Evolutionary conservation across 352 stramenopile genomes (phyloP), one percentile per base, ranked within the genome.

Genomic region (Stramenopiles sp.): DNA sequence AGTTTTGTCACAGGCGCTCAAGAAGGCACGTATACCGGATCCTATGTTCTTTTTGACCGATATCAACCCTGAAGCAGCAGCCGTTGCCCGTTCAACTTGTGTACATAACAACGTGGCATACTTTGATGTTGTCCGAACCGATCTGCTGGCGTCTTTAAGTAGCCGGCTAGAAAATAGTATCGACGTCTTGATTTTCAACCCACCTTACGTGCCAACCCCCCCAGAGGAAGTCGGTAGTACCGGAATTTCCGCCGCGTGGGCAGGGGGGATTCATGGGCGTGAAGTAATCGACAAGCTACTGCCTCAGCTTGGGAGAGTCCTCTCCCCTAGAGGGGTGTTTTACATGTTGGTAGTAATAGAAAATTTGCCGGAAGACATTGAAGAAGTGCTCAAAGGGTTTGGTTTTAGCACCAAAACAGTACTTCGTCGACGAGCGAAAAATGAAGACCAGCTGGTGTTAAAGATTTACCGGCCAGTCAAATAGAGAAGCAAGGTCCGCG

Each of bases 311-410:
- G 87, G 89, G 74, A 80, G 82, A 32, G 34, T 96, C 53, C 68
- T 96, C 3, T 92, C 87, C 0, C 79, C 84, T 0, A 76, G 35
- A 25, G 94, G 94, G 4, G 85, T 96, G 1, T 95, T 96, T 73
- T 98, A 98, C 81, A 88, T 98, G 83, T 89, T 98, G n/a, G 88
- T 92, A 1, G 92, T 98, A 0, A 85, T 92, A 49, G 94, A 98
- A 77, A 98, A 98, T 83, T 89, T 93, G 76, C 94, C 94, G 0
- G 86, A 91, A 53, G 84, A 98, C 77, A 94, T 98, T 37, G 84
- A 80, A 3, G 74, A 79, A n/a, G 83, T 90, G 74, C 80, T 95
- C 6, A 79, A 79, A 0, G 78, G 76, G 3, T 79, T 89, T 37
- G 85, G 86, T 12, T 89, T 92, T 4, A 3, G 31, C 4, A 53